Percentiles rank a stretch among this genome's conserved stretches.
Conservation (phyloP, 2,329 filamentous ascomycete species). For the Chaetomium sp. region DNA sequence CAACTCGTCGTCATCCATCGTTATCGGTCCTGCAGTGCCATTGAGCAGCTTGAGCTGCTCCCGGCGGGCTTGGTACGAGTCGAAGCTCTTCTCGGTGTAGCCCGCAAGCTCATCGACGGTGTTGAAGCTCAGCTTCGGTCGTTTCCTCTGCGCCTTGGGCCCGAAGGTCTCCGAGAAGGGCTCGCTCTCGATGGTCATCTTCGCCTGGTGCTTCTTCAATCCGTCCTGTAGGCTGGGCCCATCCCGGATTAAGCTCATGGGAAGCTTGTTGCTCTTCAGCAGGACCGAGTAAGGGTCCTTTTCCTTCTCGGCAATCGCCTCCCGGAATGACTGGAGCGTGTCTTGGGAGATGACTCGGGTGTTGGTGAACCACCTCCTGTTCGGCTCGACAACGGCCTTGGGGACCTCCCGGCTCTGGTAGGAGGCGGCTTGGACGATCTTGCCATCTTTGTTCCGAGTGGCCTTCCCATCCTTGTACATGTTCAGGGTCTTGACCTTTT, state of each 20-base stretch:
- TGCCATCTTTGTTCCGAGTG: constrained; percentile 77
- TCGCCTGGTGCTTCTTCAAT: constrained; percentile 87
- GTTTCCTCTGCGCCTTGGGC: constrained; percentile 88
- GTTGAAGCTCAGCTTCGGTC: constrained; percentile 84
- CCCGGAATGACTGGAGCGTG: constrained; percentile 81
- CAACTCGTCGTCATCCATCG: constrained; percentile 52
- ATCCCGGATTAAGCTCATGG: constrained; percentile 90
- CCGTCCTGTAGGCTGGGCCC: constrained; percentile 66
- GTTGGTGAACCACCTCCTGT: constrained; percentile 97
- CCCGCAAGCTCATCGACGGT: constrained; percentile 81
- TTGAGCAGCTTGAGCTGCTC: constrained; percentile 78
- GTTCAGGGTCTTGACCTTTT: constrained; percentile 85
- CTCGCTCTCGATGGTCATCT: constrained; percentile 82
- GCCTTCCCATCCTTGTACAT: constrained; percentile 88
- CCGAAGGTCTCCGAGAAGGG: constrained; percentile 91
- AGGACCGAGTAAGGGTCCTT: constrained; percentile 85
- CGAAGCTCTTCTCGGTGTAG: constrained; percentile 77
- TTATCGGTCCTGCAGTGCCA: constrained; percentile 60
- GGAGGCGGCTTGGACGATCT: constrained; percentile 67
- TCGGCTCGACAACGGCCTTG: constrained; percentile 86
- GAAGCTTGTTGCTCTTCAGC: constrained; percentile 96
- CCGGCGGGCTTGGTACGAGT: constrained; percentile 75
- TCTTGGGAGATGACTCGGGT: constrained; percentile 88
- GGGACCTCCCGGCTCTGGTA: constrained; percentile 75
- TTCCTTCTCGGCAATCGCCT: constrained; percentile 87